Percentiles rank a stretch among this genome's conserved stretches.
Conservation (phyloP, 2,329 filamentous ascomycete genomes). For the Colletotrichum coccodes region DNA sequence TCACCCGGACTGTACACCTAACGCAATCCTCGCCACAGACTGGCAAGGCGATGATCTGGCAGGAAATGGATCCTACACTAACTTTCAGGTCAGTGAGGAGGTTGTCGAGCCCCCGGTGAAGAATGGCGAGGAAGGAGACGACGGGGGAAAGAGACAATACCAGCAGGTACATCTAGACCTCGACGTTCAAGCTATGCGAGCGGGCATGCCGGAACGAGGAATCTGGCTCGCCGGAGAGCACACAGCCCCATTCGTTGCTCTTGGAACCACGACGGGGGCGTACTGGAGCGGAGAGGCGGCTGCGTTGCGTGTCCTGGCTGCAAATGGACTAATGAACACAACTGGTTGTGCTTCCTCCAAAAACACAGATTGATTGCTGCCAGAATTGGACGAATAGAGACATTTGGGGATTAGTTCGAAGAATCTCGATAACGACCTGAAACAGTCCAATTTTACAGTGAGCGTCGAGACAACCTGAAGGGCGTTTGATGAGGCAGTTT, state of each 20-base stretch:
- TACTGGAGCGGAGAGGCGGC: constrained; percentile 10
- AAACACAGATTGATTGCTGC: no score
- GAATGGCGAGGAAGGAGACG: constrained; percentile 42
- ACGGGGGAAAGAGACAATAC: not conserved
- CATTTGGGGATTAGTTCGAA: no score
- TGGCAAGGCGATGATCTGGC: constrained; percentile 75
- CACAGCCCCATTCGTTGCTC: constrained; percentile 10
- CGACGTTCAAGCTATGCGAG: constrained; percentile 65
- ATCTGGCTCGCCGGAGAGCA: constrained; percentile 81
- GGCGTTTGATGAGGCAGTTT: no score
- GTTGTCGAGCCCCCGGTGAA: no score
- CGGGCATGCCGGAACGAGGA: constrained; percentile 59
- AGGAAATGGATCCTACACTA: constrained; percentile 75
- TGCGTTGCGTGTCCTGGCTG: not conserved
- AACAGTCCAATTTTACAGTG: no score
- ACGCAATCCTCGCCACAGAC: constrained; percentile 66
- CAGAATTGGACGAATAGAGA: no score
- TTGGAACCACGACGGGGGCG: not conserved
- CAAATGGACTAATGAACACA: not conserved
- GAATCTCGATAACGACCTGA: no score
- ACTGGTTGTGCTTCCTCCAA: no score
- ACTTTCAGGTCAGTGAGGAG: constrained; percentile 69
- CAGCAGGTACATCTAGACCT: constrained; percentile 50
- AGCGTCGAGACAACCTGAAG: no score
- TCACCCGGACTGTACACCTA: constrained; percentile 60